A percentile compares a stretch with the other conserved stretches of the same genome.
Evolutionary conservation across 1,284 basidiomycete genomes (phyloP).

Genomic region (Cystobasidium slooffiae): DNA sequence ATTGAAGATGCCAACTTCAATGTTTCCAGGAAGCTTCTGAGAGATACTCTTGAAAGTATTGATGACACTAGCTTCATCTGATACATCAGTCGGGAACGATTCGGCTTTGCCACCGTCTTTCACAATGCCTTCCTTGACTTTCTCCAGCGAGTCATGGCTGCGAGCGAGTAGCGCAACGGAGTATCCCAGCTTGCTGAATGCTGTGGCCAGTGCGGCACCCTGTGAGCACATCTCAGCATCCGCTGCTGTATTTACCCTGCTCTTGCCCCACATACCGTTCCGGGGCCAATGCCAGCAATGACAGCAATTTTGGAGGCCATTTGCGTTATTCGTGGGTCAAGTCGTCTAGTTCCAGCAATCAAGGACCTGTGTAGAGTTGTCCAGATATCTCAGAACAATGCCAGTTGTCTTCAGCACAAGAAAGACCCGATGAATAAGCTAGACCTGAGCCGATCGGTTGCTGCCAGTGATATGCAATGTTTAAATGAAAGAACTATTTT

Average conservation of each 20-base stretch:
- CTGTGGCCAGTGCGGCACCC: slow-evolving; percentile 31
- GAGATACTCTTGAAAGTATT: slow-evolving; percentile 20
- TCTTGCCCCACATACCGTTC: slow-evolving; percentile 4
- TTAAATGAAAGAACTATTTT: not conserved
- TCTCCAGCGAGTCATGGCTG: slow-evolving; percentile 21
- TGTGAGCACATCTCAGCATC: not conserved
- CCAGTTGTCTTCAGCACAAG: too few relatives aligned
- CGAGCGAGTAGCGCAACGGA: slow-evolving; percentile 39
- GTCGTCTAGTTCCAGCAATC: not conserved
- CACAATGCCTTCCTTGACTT: slow-evolving; percentile 23
- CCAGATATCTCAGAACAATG: too few relatives aligned
- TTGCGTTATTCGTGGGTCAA: not conserved
- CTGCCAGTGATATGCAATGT: not conserved
- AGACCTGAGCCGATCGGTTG: not conserved
- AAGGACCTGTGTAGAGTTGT: too few relatives aligned
- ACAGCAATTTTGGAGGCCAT: slow-evolving; percentile 32
- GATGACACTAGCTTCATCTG: slow-evolving; percentile 31
- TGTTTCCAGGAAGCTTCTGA: slow-evolving; percentile 33
- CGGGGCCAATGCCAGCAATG: slow-evolving; percentile 38
- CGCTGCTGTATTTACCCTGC: not conserved
- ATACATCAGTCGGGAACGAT: slow-evolving; percentile 37
- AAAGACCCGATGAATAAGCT: not conserved
- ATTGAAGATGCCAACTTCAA: slow-evolving; percentile 39
- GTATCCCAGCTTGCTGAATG: slow-evolving; percentile 35
- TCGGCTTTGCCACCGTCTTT: slow-evolving; percentile 34